Base-by-base conservation (phyloP, 2,329 filamentous ascomycete genomes). In the Westerdykella sp. region DNA sequence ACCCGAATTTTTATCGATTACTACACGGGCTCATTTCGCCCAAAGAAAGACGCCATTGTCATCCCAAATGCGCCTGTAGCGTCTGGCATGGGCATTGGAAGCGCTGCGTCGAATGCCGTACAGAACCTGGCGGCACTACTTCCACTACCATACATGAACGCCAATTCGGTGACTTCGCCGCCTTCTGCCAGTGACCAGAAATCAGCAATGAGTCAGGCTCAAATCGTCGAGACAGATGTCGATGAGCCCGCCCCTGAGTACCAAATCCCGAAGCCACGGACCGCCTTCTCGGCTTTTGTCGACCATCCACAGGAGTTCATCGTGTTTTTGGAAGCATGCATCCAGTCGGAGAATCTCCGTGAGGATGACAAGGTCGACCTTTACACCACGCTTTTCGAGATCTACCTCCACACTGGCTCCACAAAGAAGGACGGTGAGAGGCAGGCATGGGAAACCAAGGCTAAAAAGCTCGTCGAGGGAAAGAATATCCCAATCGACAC, bases 331-430 rank as follows among this genome's bases (percentile, higher is more conserved):
- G 91, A 98, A 67, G 88, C 89, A 5, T 90, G 91, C 47, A 78
- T 95, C 5, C 73, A 82, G 39, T 83, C 89, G 45, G 74, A 81
- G 15, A 76, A 78, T 16, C 68, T 95, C n/a, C 81, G 80, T 15
- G 75, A 85, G 30, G 77, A 81, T 7, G 86, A 96, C 61, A 85
- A 82, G 50, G 79, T 84, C 1, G 94, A 98, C 64, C 75, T 98
- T 13, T 93, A 93, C 60, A 97, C 91, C 0, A 96, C 94, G 0
- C 68, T 98, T 12, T 97, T 98, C 60, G 94, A 98, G 66, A 97
- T 98, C 85, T 98, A 97, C 61, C 73, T 98, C 7, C 86, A 95
- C 65, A 93, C 89, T 56, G 86, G 91, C 16, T 85, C 82, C 46
- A 80, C 83, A 45, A 84, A 84, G 58, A 86, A 83, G 57, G 83